These are phyloP conservation scores for Trichocladium uniseriatum DNA, from an alignment of 495 filamentous ascomycete genomes.

Conservation along the genomic window DNA sequence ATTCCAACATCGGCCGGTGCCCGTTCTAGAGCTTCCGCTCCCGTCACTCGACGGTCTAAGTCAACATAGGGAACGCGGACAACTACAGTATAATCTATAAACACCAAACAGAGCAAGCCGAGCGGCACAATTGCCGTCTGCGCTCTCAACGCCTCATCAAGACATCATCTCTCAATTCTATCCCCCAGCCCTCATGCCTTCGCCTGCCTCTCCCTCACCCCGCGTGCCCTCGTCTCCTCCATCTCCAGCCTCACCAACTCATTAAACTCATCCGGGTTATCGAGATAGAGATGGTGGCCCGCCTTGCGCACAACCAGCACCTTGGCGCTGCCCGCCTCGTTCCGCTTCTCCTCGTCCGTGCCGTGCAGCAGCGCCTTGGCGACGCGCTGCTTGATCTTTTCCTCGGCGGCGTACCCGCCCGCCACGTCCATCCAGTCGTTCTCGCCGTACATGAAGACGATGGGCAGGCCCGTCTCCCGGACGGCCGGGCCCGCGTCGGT, in stretches of 20 bases:
- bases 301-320: constrained; percentile 75
- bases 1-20: too few relatives aligned
- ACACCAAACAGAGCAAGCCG: too few relatives aligned
- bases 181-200: not conserved
- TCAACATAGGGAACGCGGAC: not conserved
- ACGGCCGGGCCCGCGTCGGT: constrained; percentile 28
- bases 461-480: constrained; percentile 65
- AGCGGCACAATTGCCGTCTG: too few relatives aligned
- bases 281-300: constrained; percentile 89
- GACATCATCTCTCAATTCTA: not conserved
- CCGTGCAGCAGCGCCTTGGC: constrained; percentile 46
- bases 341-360: constrained; percentile 56
- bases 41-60: too few relatives aligned
- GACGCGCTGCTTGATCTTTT: constrained; percentile 67
- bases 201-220: not conserved
- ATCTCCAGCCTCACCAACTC: constrained; percentile 63
- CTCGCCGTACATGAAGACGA: constrained; percentile 92
- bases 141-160: not conserved
- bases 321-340: constrained; percentile 71
- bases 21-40: too few relatives aligned
- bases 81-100: not conserved
- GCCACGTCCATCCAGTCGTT: constrained; percentile 97
- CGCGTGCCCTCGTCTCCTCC: constrained; percentile 47
- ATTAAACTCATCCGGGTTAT: constrained; percentile 88
- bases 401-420: constrained; percentile 70